Percentiles rank a stretch among this genome's conserved stretches.
Conservation (phyloP, 805 yeast genomes). For the Schwanniomyces occidentalis region DNA sequence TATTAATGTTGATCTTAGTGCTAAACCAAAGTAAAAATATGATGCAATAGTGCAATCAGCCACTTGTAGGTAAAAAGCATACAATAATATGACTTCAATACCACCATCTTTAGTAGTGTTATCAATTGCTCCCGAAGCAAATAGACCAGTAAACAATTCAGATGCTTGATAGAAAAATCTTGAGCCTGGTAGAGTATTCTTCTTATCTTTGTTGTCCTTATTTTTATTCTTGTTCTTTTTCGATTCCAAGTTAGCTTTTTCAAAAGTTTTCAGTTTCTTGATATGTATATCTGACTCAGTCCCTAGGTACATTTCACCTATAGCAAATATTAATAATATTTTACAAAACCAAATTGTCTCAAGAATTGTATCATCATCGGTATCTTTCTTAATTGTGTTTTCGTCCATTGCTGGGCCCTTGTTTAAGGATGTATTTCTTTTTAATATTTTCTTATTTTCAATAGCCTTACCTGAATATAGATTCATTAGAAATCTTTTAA, state of each 20-base stretch:
- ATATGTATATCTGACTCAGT: slow-evolving; percentile 67
- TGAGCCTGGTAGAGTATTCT: slow-evolving; percentile 68
- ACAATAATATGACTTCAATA: slow-evolving; percentile 68
- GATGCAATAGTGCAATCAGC: slow-evolving; percentile 84
- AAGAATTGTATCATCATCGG: slow-evolving; percentile 56
- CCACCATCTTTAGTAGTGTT: slow-evolving; percentile 79
- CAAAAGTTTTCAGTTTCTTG: slow-evolving; percentile 28
- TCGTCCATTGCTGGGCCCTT: slow-evolving; percentile 33
- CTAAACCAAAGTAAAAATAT: slow-evolving; percentile 77
- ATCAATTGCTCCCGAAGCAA: slow-evolving; percentile 78
- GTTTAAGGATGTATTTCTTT: slow-evolving; percentile 28
- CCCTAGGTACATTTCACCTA: slow-evolving; percentile 82
- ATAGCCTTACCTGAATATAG: slow-evolving; percentile 54
- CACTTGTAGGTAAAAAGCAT: slow-evolving; percentile 79
- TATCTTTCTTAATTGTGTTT: slow-evolving; percentile 42
- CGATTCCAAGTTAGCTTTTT: slow-evolving; percentile 9
- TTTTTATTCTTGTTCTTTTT: slow-evolving; percentile 11
- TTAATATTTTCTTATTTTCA: slow-evolving; percentile 39
- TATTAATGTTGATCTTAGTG: slow-evolving; percentile 68
- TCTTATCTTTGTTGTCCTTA: slow-evolving; percentile 18
- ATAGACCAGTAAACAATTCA: slow-evolving; percentile 72
- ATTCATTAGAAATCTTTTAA: slow-evolving; percentile 63
- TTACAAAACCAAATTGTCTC: slow-evolving; percentile 85
- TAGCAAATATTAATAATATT: slow-evolving; percentile 67
- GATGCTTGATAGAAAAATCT: slow-evolving; percentile 78